Base-by-base conservation (phyloP, 179 eudicot species). In the Amaranthus tricolor region DNA sequence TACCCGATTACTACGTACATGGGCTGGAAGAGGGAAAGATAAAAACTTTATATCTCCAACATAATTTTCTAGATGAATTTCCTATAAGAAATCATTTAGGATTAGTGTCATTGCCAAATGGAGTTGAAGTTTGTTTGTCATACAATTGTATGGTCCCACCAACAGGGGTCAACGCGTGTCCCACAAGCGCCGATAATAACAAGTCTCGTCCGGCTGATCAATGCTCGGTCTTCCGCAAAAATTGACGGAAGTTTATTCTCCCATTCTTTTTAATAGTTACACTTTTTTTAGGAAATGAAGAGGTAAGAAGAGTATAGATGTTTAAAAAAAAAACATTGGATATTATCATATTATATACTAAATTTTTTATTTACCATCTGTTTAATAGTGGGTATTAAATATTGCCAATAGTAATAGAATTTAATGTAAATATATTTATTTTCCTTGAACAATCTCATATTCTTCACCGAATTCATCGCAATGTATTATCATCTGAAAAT, bases 81-180 rank as follows among this genome's bases (percentile, higher is more conserved):
- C 83, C 88, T 7, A 19, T 76, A 62, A 75, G n/a, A 50, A 49
- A 66, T 3, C 16, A 47, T 7, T 24, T 58, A 6, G 77, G 72
- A 5, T 5, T 19, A 40, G 43, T 66, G 0, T 2, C 50, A 11
- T 62, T 84, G 76, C 90, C 92, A 3, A 80, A 76, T 6, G 71
- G 78, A 16, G 88, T 75, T 3, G 82, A 84, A 13, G 71, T 90
- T 13, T 90, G 96, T 70, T 78, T 84, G 62, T 72, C 87, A 12
- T 90, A 81, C 67, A 90, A 90, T 47, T 90, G 92, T 21, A 85
- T 90, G 92, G 89, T 85, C 20, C 92, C 96, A 3, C 92, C 89
- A 4, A 51, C 69, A 45, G 88, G 86, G 72, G 74, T 86, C 55
- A 72, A 73, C 31, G 60, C 70, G 16, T 90, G 96, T 79, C 96